Conservation (phyloP, 2,329 filamentous ascomycete genomes). For the Fusarium mundagurra region DNA sequence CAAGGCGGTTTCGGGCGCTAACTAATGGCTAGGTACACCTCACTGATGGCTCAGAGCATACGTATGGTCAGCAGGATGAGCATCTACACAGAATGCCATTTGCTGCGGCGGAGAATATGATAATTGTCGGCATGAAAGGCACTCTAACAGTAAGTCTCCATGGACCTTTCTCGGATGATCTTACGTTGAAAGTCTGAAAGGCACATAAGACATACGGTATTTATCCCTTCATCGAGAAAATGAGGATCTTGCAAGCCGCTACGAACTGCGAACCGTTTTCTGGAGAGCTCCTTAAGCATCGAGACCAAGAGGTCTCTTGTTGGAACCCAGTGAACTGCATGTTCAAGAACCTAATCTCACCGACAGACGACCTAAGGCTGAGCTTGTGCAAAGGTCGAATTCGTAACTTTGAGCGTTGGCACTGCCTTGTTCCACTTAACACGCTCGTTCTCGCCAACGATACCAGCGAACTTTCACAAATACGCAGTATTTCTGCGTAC, state of each 20-base stretch:
- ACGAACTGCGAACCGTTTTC: no score
- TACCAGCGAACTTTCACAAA: fast-evolving
- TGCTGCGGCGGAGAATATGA: fast-evolving
- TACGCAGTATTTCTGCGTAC: background rate
- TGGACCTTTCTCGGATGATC: no score
- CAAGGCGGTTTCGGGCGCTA: fast-evolving
- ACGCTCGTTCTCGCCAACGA: fast-evolving
- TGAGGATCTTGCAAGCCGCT: background rate
- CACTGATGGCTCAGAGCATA: background rate
- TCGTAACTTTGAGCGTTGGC: background rate
- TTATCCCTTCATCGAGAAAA: background rate
- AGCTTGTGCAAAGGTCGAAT: background rate
- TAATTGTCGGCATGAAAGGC: fast-evolving
- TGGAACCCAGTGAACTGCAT: background rate
- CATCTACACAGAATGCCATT: background rate
- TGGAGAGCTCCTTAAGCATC: no score
- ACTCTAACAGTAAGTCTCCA: background rate
- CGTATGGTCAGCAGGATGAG: fast-evolving
- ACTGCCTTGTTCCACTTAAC: fast-evolving
- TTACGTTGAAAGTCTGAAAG: background rate
- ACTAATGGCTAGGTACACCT: background rate
- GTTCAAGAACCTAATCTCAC: background rate
- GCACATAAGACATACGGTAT: background rate
- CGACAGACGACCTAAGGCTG: background rate
- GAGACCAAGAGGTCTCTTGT: background rate